Base-by-base conservation (phyloP, 2,329 filamentous ascomycete species). In the Pseudogymnoascus sp. region DNA sequence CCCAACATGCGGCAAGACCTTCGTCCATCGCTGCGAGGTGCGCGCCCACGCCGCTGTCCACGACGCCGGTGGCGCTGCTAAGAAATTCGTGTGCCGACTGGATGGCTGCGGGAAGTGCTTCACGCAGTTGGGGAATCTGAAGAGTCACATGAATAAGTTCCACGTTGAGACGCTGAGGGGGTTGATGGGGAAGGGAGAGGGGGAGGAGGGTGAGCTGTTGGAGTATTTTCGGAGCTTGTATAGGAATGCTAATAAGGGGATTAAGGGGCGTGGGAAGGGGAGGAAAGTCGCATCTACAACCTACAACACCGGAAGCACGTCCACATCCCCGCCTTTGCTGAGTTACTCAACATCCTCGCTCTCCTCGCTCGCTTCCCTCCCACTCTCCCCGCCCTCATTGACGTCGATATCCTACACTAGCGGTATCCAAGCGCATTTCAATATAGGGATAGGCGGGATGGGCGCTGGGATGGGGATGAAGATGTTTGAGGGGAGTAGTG, bases 231-330 rank as follows among this genome's bases (percentile, higher is more conserved):
- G 87, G 3, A 82, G 82, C 0, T 81, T 96, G 16, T 97, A 96
- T 82, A 96, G 96, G 80, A 96, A 97, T 77, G 93, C 89, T 77
- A 97, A 97, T 83, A 96, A 96, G 75, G 95, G 95, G 1, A 97
- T 97, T 80, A 97, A 97, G 76, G 95, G 95, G 9, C 87, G 95
- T 52, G 95, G 95, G 49, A 95, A 93, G 73, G 90, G 93, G 69
- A 82, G 91, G 63, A 86, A 86, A 63, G 88, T 92, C 61, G 21
- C 21, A 21, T 21, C 21, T 21, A 21, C 21, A 21, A 21, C 21
- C 21, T 21, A 21, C 21, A 21, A 21, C 21, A 21, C 21, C 21
- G 21, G 21, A 21, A 21, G 21, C 21, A 21, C 21, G 21, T 21
- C 21, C 21, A 21, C 21, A 21, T 21, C 21, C 21, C 40, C 40